Base-by-base conservation (phyloP, 345 rosid species). In the Psidium guajava region DNA sequence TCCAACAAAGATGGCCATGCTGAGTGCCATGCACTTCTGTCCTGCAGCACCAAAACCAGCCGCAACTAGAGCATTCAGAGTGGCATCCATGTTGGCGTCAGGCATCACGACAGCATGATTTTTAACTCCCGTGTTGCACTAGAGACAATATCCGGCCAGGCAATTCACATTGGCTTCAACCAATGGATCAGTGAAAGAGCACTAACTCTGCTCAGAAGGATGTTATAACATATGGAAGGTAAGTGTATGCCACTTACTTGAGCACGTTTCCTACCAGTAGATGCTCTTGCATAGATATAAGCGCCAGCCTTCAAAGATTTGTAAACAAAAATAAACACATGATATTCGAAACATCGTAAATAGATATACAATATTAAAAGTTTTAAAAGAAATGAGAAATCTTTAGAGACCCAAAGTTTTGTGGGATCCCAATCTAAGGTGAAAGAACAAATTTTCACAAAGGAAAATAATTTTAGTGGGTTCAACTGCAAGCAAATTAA, bases 31-130 rank as follows among this genome's bases (percentile, higher is more conserved):
- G 87, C 93, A 91, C 85, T 90, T 92, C 59, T 94, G 96, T 86
- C 95, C 96, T 56, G 91, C 93, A 75, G 90, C 91, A 82, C 96
- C 94, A 88, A 94, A 93, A 42, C 93, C 95, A 84, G 92, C 89
- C 82, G 93, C 91, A 85, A 87, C 94, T 57, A 94, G 49, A 83
- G 92, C 90, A 88, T 89, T 87, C 87, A 94, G 53, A 87, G 96
- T 93, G 87, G 92, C 90, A 75, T 90, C 96, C 77, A 87, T 57
- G 75, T 84, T 91, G 85, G 95, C 95, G 90, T 93, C 96, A 87
- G 94, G 91, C 96, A 93, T 91, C 89, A 94, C 92, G 81, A 94
- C 89, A 25, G 93, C 94, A 83, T 90, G 89, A 88, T 89, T 91
- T 84, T 90, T 94, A 56, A 89, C 91, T 85, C 93, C 93, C 83